Evolutionary conservation across 495 filamentous ascomycete species (phyloP).

Genomic region (Viridothelium virens): DNA sequence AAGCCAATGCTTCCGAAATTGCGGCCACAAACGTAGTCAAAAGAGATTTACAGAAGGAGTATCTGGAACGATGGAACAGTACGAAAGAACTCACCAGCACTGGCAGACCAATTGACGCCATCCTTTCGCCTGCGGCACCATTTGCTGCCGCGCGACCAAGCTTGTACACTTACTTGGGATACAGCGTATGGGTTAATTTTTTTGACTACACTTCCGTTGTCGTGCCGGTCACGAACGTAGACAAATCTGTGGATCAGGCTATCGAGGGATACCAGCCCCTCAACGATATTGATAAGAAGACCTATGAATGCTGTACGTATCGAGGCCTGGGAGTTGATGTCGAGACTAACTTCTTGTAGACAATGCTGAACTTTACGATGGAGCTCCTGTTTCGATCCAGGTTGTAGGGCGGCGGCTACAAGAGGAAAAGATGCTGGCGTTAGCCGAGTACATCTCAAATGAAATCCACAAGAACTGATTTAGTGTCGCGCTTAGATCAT

Average conservation of each 20-base stretch:
- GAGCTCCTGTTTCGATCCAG: conserved; percentile 42
- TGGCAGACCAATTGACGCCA: conserved; percentile 51
- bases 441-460: conserved; percentile 36
- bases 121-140: conserved; percentile 50
- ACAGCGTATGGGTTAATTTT: conserved; percentile 46
- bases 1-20: conserved; percentile 42
- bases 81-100: conserved; percentile 48
- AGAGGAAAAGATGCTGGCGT: conserved; percentile 44
- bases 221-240: conserved; percentile 51
- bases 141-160: conserved; percentile 52
- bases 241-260: conserved; percentile 47
- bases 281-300: conserved; percentile 39
- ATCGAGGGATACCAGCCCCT: conserved; percentile 34
- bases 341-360: conserved; percentile 26
- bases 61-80: conserved; percentile 64
- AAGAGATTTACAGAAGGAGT: conserved; percentile 53
- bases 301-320: conserved; percentile 48
- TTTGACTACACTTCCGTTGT: conserved; percentile 52
- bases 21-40: conserved; percentile 50
- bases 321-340: background rate
- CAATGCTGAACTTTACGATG: conserved; percentile 42
- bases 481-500: background rate
- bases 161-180: conserved; percentile 45
- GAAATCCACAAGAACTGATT: conserved; percentile 13
- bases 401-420: conserved; percentile 40